phyloP scores from a whole-genome alignment of 257 asterid genomes.

The Ajuga chamaepitys region DNA sequence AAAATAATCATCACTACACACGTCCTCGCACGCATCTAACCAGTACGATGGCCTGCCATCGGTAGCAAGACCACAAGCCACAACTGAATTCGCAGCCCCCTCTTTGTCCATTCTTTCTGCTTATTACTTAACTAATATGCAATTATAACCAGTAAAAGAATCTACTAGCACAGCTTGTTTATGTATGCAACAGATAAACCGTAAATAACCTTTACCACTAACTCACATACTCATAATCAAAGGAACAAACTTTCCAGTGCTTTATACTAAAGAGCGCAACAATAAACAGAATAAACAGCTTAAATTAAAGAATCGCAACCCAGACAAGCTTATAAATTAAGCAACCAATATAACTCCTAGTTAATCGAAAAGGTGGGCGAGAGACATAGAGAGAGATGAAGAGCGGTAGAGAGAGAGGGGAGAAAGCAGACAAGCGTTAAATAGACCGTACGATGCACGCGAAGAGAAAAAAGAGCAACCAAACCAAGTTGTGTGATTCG shows the following conservation, averaged over 20 bases:
- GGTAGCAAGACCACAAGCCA: slow-evolving; percentile 15
- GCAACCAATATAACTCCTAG: not conserved
- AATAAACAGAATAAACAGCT: slow-evolving; percentile 9
- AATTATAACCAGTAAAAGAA: slow-evolving; percentile 7
- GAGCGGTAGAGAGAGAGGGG: slow-evolving; percentile 44
- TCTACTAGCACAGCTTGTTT: not conserved
- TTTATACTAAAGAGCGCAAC: not conserved
- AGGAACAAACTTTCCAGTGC: not conserved
- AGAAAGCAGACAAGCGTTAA: slow-evolving; percentile 89
- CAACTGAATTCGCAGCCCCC: slow-evolving; percentile 34
- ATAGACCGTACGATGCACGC: slow-evolving; percentile 95
- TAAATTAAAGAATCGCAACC: not conserved
- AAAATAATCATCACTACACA: slow-evolving; percentile 57
- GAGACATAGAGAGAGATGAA: slow-evolving; percentile 22
- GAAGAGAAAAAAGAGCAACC: slow-evolving; percentile 24
- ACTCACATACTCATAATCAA: slow-evolving; percentile 4
- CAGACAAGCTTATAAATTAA: not conserved
- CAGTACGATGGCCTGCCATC: slow-evolving; percentile 65
- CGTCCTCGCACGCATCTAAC: slow-evolving; percentile 90
- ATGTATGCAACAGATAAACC: slow-evolving; percentile 17
- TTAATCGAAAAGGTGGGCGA: not conserved
- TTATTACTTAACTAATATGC: not conserved
- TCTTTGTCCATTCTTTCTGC: slow-evolving; percentile 47
- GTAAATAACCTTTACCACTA: not conserved
- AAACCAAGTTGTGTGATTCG: slow-evolving; percentile 48